Evolutionary conservation across 495 filamentous ascomycete species (phyloP).

Genomic region (Sphaerosporella brunnea): DNA sequence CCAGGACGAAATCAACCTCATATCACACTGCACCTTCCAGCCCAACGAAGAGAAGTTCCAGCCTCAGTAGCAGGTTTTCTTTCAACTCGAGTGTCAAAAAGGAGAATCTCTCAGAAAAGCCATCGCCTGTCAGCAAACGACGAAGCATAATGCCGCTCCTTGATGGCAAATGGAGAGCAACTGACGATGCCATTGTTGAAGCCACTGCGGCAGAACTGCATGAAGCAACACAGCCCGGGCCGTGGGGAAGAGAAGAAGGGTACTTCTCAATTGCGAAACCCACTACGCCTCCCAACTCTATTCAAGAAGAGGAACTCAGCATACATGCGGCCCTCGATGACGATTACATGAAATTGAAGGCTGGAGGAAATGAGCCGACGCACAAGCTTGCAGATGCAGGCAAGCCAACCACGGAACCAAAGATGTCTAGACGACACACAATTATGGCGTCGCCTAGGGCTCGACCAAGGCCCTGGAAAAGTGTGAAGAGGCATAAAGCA

Average conservation of each 20-base stretch:
- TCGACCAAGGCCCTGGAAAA: neutral
- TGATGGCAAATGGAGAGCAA: conserved; percentile 1
- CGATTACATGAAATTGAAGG: neutral
- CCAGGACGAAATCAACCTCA: neutral
- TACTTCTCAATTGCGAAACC: conserved; percentile 2
- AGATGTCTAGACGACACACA: conserved; percentile 3
- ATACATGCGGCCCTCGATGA: conserved; percentile 4
- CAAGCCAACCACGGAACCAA: neutral
- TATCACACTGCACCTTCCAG: conserved; percentile 2
- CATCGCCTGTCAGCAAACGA: neutral
- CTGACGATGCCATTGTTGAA: neutral
- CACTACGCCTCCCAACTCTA: conserved; percentile 2
- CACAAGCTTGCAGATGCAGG: neutral
- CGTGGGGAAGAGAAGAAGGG: neutral
- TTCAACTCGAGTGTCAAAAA: conserved; percentile 7
- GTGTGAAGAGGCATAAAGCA: neutral
- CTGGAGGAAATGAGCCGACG: neutral
- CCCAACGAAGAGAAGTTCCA: conserved; percentile 7
- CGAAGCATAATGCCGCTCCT: conserved; percentile 4
- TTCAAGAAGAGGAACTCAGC: conserved; percentile 6
- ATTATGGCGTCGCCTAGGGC: neutral
- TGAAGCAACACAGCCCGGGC: neutral
- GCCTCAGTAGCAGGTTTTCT: conserved; percentile 6
- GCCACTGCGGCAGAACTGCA: neutral
- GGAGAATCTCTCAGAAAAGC: neutral